Percentiles rank a stretch among this genome's conserved stretches.
phyloP scores from a whole-genome alignment of 495 filamentous ascomycete species.

The Polyplosphaeria fusca region DNA sequence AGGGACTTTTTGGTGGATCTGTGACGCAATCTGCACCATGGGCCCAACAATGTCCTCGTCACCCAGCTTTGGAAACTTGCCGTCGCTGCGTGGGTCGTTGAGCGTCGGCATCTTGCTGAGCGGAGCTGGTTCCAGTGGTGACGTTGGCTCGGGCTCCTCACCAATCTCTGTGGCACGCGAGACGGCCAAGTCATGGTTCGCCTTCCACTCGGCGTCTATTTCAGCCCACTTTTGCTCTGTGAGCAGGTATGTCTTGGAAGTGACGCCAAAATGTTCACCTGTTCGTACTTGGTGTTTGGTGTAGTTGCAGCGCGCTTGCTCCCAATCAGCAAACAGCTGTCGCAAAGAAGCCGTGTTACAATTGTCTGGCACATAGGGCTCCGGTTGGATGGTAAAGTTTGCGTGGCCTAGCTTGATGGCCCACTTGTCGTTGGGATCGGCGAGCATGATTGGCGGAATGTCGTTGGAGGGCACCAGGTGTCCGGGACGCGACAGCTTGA shows the following conservation, averaged over 20 bases:
- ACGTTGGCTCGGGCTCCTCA: constrained; percentile 35
- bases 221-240: constrained; percentile 83
- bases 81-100: constrained; percentile 60
- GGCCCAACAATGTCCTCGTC: constrained; percentile 91
- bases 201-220: constrained; percentile 68
- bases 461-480: constrained; percentile 53
- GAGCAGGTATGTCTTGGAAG: constrained; percentile 75
- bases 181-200: constrained; percentile 58
- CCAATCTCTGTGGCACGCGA: constrained; percentile 45
- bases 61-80: constrained; percentile 82
- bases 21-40: constrained; percentile 63
- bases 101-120: constrained; percentile 61
- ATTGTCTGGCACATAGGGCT: constrained; percentile 67
- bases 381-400: constrained; percentile 84
- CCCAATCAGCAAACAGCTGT: constrained; percentile 72
- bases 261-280: constrained; percentile 79
- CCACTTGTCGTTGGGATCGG: constrained; percentile 73
- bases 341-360: constrained; percentile 61
- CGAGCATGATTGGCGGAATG: constrained; percentile 59
- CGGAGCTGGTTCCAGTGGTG: constrained; percentile 48
- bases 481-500: constrained; percentile 47
- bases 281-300: constrained; percentile 79
- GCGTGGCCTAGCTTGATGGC: constrained; percentile 80
- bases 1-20: constrained; percentile 33
- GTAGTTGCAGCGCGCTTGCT: constrained; percentile 74